Evolutionary conservation across 352 stramenopile species (phyloP).

Genomic region (Globisporangium spinosum): DNA sequence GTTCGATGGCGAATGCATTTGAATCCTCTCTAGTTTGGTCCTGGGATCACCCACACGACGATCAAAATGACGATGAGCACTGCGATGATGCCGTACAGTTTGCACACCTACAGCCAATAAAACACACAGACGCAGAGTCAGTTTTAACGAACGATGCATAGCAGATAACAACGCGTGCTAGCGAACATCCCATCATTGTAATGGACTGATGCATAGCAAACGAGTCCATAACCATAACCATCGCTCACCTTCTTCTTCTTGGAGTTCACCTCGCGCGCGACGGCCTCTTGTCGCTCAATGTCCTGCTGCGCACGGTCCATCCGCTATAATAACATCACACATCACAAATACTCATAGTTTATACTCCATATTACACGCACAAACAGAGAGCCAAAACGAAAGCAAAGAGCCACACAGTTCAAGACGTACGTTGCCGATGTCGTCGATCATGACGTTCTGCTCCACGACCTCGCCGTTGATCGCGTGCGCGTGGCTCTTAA

Average conservation of each 20-base stretch:
- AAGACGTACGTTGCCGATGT: constrained; percentile 62
- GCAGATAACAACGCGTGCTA: not conserved
- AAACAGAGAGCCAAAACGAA: not conserved
- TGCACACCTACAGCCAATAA: constrained; percentile 36
- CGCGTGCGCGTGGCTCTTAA: constrained; percentile 80
- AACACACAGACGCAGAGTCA: not conserved
- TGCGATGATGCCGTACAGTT: constrained; percentile 69
- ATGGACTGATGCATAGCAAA: not conserved
- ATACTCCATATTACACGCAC: constrained; percentile 1
- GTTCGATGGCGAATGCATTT: not conserved
- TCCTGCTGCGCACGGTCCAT: constrained; percentile 65
- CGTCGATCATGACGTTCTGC: constrained; percentile 81
- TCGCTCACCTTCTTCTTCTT: constrained; percentile 60
- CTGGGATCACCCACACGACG: constrained; percentile 51
- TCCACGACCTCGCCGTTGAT: constrained; percentile 84
- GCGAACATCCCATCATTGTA: not conserved
- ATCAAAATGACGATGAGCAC: constrained; percentile 62
- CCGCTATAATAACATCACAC: constrained; percentile 27
- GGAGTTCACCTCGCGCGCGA: constrained; percentile 59
- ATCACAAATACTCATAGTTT: constrained; percentile 7
- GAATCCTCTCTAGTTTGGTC: constrained; percentile 2
- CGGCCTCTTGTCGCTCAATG: constrained; percentile 54
- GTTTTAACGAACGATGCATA: not conserved
- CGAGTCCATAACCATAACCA: not conserved
- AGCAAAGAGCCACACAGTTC: not conserved